These are phyloP conservation scores for Talaromyces thailandensis DNA, from an alignment of 495 filamentous ascomycete genomes.

Conservation along the genomic window DNA sequence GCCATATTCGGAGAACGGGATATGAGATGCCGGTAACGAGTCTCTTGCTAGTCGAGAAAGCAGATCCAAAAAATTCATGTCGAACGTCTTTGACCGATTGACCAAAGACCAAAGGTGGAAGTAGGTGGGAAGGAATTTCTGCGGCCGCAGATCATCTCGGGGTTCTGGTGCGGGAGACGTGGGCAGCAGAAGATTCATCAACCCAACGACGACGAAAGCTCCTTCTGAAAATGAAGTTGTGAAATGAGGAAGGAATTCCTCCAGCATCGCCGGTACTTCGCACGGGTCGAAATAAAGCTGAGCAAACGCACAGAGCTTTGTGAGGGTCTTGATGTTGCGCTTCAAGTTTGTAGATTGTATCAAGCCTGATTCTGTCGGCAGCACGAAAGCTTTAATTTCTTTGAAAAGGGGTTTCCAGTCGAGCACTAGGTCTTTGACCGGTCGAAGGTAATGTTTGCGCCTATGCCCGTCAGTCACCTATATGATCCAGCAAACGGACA, in stretches of 20 bases:
- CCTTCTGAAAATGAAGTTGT: conserved; percentile 84
- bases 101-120: conserved; percentile 96
- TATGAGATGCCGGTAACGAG: conserved; percentile 59
- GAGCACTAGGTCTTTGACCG: conserved; percentile 76
- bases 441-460: conserved; percentile 90
- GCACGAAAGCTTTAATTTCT: conserved; percentile 79
- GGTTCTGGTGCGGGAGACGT: conserved; percentile 68
- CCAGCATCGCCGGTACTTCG: conserved; percentile 78
- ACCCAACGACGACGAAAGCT: conserved; percentile 77
- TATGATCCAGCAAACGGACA: not conserved
- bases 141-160: conserved; percentile 63
- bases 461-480: conserved; percentile 36
- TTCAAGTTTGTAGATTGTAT: conserved; percentile 55
- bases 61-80: conserved; percentile 80
- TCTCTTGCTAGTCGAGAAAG: conserved; percentile 82
- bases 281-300: conserved; percentile 87
- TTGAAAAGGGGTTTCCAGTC: conserved; percentile 92
- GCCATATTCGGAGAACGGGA: conserved; percentile 79
- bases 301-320: conserved; percentile 81
- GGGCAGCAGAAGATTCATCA: conserved; percentile 80
- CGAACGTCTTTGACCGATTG: conserved; percentile 79
- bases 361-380: conserved; percentile 70
- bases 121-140: conserved; percentile 78
- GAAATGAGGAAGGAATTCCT: conserved; percentile 92
- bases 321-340: conserved; percentile 63